Base-by-base conservation (phyloP, 805 yeast species). In the Candida maltosa region DNA sequence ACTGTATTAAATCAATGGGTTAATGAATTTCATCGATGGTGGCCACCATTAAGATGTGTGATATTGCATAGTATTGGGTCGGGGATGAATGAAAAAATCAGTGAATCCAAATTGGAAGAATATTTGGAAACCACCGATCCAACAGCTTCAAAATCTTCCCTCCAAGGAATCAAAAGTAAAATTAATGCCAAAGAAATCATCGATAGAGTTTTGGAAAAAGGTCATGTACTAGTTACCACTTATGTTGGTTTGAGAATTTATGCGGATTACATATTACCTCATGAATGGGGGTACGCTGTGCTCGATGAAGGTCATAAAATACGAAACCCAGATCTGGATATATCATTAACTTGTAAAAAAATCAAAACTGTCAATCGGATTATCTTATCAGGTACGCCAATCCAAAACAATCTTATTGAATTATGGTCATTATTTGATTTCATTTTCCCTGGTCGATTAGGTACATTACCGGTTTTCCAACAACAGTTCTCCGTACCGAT, bases 241-340 rank as follows among this genome's bases (percentile, higher is more conserved):
- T 93, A 93, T 55, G 94, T 87, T 4, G 96, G 96, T 1, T 60
- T 93, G 32, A 65, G 83, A 39, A 72, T 83, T 7, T 86, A 87
- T 54, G 66, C 84, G 4, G 75, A 75, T 22, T 60, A 71, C 15
- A 56, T 87, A 4, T 56, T 87, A n/a, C 78, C 84, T 0, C 67
- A 73, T 8, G 65, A 75, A 30, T 93, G 97, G 97, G 88, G 89
- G 1, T 91, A 89, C 52, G 91, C 82, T 12, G 87, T 91, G 1
- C 60, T 91, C 8, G 98, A 91, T 59, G 98, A 93, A 56, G 98
- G 98, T 2, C 98, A 93, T 58, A 93, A 91, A 59, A 93, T 93
- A 37, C 70, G 97, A 48, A 93, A 93, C 53, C 97, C 98, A 0
- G 88, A 93, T 51, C 79, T 93, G 37, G 94, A 80, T 35, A 83